These are phyloP conservation scores for Candida nemodendra DNA, from an alignment of 805 yeast species.

Conservation along the genomic window DNA sequence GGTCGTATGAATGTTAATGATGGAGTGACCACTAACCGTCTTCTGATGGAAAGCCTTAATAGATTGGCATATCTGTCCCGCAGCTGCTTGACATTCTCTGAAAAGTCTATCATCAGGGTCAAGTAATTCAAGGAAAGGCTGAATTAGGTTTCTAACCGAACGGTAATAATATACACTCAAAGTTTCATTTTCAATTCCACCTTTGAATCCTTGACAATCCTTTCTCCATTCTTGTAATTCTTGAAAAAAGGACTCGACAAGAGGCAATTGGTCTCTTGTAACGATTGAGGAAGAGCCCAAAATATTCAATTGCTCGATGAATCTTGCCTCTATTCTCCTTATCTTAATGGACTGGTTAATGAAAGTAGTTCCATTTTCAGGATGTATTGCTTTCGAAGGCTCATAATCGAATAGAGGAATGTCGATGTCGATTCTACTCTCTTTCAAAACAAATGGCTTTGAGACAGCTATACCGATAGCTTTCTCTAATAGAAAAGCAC, in stretches of 20 bases:
- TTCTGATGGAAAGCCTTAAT: constrained; percentile 63
- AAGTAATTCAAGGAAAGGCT: constrained; percentile 61
- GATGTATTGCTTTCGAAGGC: constrained; percentile 38
- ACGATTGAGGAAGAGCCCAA: constrained; percentile 29
- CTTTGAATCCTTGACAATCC: constrained; percentile 45
- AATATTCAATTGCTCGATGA: constrained; percentile 52
- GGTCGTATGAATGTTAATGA: constrained; percentile 63
- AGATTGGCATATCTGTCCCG: constrained; percentile 66
- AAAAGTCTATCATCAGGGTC: constrained; percentile 61
- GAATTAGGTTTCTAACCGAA: constrained; percentile 57
- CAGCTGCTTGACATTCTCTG: constrained; percentile 68
- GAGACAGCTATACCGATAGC: constrained; percentile 63
- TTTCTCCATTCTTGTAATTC: constrained; percentile 58
- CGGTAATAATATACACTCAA: constrained; percentile 57
- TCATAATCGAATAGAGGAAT: constrained; percentile 51
- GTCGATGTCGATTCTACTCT: constrained; percentile 45
- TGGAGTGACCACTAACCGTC: constrained; percentile 61
- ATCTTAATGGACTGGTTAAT: constrained; percentile 57
- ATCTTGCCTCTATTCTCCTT: constrained; percentile 57
- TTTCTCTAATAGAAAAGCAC: constrained; percentile 59
- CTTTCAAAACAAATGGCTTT: constrained; percentile 53
- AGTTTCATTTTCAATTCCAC: constrained; percentile 58
- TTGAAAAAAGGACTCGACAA: constrained; percentile 51
- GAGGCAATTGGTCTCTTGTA: constrained; percentile 42
- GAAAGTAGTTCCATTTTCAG: constrained; percentile 38